Evolutionary conservation across 805 yeast genomes (phyloP), one percentile per base, ranked within the genome.

Genomic region (Candida saitoana): DNA sequence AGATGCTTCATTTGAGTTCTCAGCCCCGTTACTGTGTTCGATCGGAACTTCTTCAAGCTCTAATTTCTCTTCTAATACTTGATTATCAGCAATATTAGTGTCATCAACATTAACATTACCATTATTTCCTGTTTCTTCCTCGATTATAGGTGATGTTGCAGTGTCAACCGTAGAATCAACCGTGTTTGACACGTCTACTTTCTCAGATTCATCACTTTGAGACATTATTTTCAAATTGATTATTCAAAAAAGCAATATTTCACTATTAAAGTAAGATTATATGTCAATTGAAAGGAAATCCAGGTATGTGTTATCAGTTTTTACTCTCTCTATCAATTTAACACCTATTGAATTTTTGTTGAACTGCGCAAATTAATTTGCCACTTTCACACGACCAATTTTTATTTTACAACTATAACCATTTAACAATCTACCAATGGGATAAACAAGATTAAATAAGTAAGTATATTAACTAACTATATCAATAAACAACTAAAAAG

Each of bases 341-440:
- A n/a, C 27, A 22, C 27, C 27, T 29, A 29, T 14, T 29, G 32
- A 29, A 6, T 9, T 29, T 29, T 29, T 29, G 32, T 29, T 29
- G 32, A 29, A 29, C 16, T 11, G 16, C 7, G 5, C 32, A 29
- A 29, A 29, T 14, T 11, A 29, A 29, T 11, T 29, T 29, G n/a
- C 18, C 18, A 30, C 24, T 12, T 18, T 11, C 11, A 32, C 41
- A 39, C 42, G 40, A 39, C 41, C 18, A 18, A 12, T 4, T 12
- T 29, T n/a, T 39, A 30, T 34, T 39, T 19, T 31, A 14, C 20
- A 39, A 31, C 18, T 11, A 31, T 31, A 31, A 31, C 18, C 9
- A 7, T n/a, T 34, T 24, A 22, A 27, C n/a, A n/a, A n/a, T n/a
- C n/a, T n/a, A n/a, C n/a, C n/a, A n/a, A n/a, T n/a, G n/a, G n/a